Evolutionary conservation across 768 basidiomycete genomes (phyloP).

Genomic region (Kwoniella botswanensis): DNA sequence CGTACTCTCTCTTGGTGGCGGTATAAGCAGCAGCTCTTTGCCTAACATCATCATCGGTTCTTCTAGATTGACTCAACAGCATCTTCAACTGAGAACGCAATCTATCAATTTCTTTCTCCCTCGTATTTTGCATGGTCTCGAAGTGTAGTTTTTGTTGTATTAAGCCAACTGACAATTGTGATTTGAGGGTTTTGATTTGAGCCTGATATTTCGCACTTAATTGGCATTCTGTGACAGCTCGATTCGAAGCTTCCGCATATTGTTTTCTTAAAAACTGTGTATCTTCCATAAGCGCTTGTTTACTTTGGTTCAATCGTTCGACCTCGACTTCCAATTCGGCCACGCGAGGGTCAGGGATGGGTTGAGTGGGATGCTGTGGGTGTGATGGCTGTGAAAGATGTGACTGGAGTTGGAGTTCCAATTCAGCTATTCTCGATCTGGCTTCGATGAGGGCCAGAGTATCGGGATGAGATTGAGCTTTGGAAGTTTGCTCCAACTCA

Average conservation of each 20-base stretch:
- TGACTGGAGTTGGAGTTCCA: not conserved
- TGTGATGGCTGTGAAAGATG: not conserved
- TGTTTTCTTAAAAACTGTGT: slow-evolving; percentile 25
- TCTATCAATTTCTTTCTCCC: slow-evolving; percentile 10
- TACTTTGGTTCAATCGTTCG: not conserved
- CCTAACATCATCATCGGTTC: slow-evolving; percentile 46
- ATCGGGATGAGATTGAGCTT: not conserved
- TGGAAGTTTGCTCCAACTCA: not conserved
- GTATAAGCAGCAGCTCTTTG: slow-evolving; percentile 31
- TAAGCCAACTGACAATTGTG: slow-evolving; percentile 39
- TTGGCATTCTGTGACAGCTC: slow-evolving; percentile 31
- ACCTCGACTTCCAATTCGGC: slow-evolving; percentile 7
- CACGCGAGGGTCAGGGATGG: not conserved
- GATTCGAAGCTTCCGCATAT: slow-evolving; percentile 32
- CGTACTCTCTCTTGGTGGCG: slow-evolving; percentile 19
- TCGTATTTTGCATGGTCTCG: slow-evolving; percentile 15
- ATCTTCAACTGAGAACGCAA: slow-evolving; percentile 29
- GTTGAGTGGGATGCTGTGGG: not conserved
- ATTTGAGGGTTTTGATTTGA: slow-evolving; percentile 22
- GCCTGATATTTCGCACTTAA: slow-evolving; percentile 4
- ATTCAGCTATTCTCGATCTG: not conserved
- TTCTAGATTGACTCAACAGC: slow-evolving; percentile 39
- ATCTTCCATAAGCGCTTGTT: slow-evolving; percentile 4
- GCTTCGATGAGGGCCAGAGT: slow-evolving; percentile 8
- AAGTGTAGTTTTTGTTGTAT: slow-evolving; percentile 37